These are phyloP conservation scores for Nannizzia gypsea DNA, from an alignment of 2,329 filamentous ascomycete species.

Conservation along the genomic window DNA sequence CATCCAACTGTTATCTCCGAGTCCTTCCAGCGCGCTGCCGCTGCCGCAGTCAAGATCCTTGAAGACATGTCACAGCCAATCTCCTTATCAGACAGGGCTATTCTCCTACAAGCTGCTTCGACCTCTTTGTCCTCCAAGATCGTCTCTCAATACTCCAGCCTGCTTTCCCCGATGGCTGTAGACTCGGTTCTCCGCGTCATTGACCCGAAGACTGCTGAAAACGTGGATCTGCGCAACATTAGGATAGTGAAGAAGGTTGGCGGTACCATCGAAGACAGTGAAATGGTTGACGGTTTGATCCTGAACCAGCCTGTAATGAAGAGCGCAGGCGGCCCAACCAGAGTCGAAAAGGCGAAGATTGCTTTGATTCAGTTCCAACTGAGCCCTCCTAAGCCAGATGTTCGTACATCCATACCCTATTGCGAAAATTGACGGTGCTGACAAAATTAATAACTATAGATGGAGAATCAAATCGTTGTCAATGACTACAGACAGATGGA, in stretches of 20 bases:
- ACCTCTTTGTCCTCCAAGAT: conserved; percentile 98
- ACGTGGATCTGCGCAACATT: conserved; percentile 93
- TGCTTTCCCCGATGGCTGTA: conserved; percentile 94
- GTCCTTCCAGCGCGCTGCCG: conserved; percentile 88
- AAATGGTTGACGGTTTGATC: conserved; percentile 89
- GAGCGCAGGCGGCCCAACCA: conserved; percentile 74
- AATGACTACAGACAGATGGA: conserved; percentile 99
- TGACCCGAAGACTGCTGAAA: conserved; percentile 87
- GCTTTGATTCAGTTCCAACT: conserved; percentile 97
- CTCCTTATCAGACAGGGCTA: conserved; percentile 71
- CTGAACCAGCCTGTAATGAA: conserved; percentile 89
- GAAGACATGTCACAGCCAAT: conserved; percentile 95
- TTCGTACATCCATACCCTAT: conserved; percentile 34
- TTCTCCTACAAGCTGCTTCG: conserved; percentile 89
- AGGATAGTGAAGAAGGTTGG: conserved; percentile 95
- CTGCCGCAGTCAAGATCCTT: conserved; percentile 75
- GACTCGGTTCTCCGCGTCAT: conserved; percentile 94
- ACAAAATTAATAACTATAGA: conserved; percentile 40
- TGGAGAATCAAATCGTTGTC: conserved; percentile 99
- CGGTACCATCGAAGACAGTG: conserved; percentile 95
- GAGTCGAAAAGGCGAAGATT: conserved; percentile 96
- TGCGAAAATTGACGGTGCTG: conserved; percentile 16
- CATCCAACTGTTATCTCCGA: conserved; percentile 97
- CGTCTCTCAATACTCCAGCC: conserved; percentile 89
- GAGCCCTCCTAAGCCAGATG: conserved; percentile 92